phyloP scores from a whole-genome alignment of 2,329 filamentous ascomycete species.

The Cytospora mali region DNA sequence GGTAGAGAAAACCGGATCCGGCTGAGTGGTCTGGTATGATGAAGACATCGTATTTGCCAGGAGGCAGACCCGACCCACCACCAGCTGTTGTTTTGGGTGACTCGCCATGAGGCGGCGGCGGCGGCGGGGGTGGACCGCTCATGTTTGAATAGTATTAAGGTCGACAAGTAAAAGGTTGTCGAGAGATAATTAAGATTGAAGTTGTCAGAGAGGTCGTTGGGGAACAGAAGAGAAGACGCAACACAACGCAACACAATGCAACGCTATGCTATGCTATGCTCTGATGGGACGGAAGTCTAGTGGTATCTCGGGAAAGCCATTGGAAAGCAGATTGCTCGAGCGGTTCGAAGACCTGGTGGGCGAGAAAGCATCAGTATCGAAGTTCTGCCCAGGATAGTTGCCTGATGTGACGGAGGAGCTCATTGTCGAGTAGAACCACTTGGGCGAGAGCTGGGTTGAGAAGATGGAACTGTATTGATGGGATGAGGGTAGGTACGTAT shows the following conservation, averaged over 20 bases:
- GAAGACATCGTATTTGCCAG: slow-evolving; percentile 96
- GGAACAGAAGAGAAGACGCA: slow-evolving; percentile 16
- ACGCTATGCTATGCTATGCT: slow-evolving; percentile 18
- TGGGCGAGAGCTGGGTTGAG: neutral
- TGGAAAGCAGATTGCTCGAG: slow-evolving; percentile 28
- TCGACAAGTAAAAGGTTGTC: slow-evolving; percentile 21
- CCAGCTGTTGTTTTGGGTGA: slow-evolving; percentile 68
- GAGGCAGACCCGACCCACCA: slow-evolving; percentile 67
- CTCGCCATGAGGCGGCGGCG: slow-evolving; percentile 83
- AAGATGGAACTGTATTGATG: neutral
- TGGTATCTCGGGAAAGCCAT: slow-evolving; percentile 44
- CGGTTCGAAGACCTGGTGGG: slow-evolving; percentile 17
- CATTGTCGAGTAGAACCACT: neutral
- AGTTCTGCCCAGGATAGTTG: neutral
- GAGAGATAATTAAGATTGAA: neutral
- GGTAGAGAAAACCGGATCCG: slow-evolving; percentile 86
- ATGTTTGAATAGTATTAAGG: slow-evolving; percentile 37
- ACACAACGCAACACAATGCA: neutral
- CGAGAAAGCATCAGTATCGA: neutral
- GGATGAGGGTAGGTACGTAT: neutral
- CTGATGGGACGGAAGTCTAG: slow-evolving; percentile 35
- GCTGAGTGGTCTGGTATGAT: slow-evolving; percentile 91
- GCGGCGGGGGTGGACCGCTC: slow-evolving; percentile 65
- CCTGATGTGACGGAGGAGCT: neutral
- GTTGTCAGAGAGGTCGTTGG: slow-evolving; percentile 10